phyloP scores from a whole-genome alignment of 192 early-diverging fungal genomes.

The Linnemannia hyalina region DNA sequence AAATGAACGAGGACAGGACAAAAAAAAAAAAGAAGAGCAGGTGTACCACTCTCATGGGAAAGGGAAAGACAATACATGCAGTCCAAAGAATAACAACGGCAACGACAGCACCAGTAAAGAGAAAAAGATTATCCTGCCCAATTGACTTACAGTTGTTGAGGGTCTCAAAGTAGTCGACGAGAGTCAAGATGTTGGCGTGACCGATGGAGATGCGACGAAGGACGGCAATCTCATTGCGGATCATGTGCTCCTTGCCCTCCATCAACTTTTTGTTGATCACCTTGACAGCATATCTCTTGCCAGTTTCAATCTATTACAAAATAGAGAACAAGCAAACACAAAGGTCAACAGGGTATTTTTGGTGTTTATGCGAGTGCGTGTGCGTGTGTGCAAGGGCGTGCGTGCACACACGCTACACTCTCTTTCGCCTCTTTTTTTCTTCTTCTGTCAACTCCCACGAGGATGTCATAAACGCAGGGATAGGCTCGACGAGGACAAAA shows the following conservation, averaged over 20 bases:
- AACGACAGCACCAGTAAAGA: neutral
- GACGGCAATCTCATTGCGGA: constrained; percentile 81
- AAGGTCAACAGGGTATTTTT: neutral
- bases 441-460: neutral
- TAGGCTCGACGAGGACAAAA: neutral
- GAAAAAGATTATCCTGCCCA: neutral
- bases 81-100: neutral
- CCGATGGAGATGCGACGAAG: constrained; percentile 76
- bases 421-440: neutral
- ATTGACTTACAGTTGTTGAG: constrained; percentile 68
- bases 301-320: constrained; percentile 70
- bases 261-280: constrained; percentile 83
- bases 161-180: constrained; percentile 88
- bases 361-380: neutral
- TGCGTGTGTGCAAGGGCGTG: neutral
- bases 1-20: neutral
- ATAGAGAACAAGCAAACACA: neutral
- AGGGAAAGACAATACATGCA: neutral
- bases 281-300: constrained; percentile 82
- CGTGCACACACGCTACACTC: neutral
- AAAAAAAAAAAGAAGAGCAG: neutral
- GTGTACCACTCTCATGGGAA: neutral
- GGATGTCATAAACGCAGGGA: constrained; percentile 5
- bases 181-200: constrained; percentile 78
- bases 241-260: constrained; percentile 75